Base-by-base conservation (phyloP, 352 stramenopile species). In the Saprolegnia diclina region DNA sequence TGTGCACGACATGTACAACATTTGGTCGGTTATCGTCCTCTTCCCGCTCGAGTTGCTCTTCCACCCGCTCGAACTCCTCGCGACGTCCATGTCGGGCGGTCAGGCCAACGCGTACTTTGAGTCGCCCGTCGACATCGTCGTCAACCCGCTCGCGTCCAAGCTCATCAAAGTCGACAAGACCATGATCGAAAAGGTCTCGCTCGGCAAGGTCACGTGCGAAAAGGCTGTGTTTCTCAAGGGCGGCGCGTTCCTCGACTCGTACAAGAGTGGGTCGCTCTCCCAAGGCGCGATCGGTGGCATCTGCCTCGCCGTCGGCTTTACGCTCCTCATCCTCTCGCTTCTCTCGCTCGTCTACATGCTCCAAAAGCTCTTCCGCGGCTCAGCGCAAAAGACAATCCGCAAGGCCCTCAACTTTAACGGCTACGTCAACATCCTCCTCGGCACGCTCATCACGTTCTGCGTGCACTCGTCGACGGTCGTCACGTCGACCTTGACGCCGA, bases 391-490 rank as follows among this genome's bases (percentile, higher is more conserved):
- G 37, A 76, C 91, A 26, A 81, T 95, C 48, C 81, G 86, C 56
- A 87, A 87, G 67, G 78, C 82, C 5, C 90, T 88, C 37, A 82
- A 89, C 67, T 81, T 87, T 64, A 89, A 87, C 67, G 81, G 80
- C 62, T 84, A 89, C 56, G 13, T 94, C 35, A 77, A 83, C 37
- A 91, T 92, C 48, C 19, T 83, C 44, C 74, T 95, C 65, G 87
- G 87, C 63, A 64, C 66, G 26, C 80, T 73, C 55, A 72, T 95
- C 54, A 95, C 87, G 16, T 78, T 91, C 22, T 70, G 83, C 45
- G 87, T 95, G 1, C 87, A 95, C 64, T 87, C 74, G 66, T 89
- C 78, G 16, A 87, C 79, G n/a, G 81, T 95, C 46, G 90, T 85
- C 19, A 92, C 85, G 0, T 90, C 79, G 54, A 78, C 81, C 13